phyloP scores from a whole-genome alignment of 345 rosid species.

The Hypericum perforatum region DNA sequence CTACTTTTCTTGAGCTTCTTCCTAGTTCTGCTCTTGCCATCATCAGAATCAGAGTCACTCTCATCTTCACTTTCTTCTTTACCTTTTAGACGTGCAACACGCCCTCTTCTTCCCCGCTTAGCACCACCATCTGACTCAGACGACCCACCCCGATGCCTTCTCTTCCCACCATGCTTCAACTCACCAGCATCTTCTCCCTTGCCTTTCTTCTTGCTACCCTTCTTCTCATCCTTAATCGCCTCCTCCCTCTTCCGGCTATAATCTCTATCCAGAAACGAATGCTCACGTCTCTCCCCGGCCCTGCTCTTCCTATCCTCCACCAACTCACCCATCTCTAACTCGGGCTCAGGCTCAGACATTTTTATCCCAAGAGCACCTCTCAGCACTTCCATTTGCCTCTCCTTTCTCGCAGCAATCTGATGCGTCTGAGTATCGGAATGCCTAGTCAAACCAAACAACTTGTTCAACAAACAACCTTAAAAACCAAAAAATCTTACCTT shows the following conservation, averaged over 20 bases:
- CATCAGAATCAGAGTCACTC: no score
- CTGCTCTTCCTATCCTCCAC: slow-evolving; percentile 19
- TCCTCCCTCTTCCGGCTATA: slow-evolving; percentile 28
- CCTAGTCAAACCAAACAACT: slow-evolving; percentile 25
- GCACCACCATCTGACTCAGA: no score
- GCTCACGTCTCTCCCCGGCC: slow-evolving; percentile 48
- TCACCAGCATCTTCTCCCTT: slow-evolving; percentile 23
- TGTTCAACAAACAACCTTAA: no score
- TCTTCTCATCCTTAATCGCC: slow-evolving; percentile 31
- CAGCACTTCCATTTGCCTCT: slow-evolving; percentile 83
- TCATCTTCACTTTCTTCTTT: no score
- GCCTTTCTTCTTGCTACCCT: slow-evolving; percentile 28
- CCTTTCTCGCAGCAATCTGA: slow-evolving; percentile 89
- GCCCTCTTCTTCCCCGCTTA: no score
- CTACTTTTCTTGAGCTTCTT: no score
- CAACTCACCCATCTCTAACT: slow-evolving; percentile 29
- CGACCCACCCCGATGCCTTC: no score
- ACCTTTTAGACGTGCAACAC: no score
- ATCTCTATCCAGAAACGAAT: slow-evolving; percentile 62
- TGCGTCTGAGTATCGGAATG: slow-evolving; percentile 76
- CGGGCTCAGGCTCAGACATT: slow-evolving; percentile 16
- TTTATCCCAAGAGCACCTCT: slow-evolving; percentile 75
- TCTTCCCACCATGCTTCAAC: slow-evolving; percentile 19
- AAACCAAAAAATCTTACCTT: background rate
- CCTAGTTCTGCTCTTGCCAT: no score